Conservation (phyloP, 257 asterid genomes). For the Gentiana macrophylla region DNA sequence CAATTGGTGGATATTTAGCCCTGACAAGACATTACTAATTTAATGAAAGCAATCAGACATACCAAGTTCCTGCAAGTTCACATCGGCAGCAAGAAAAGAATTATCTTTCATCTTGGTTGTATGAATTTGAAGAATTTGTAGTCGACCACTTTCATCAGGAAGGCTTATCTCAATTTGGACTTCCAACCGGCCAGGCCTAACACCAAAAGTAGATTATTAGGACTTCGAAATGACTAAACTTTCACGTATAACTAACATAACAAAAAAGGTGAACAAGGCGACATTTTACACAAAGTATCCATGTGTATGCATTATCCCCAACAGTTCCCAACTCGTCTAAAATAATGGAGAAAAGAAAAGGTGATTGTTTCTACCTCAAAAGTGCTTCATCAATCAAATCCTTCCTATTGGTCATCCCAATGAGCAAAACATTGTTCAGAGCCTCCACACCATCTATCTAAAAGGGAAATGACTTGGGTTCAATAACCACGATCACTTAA, state of each 20-base stretch:
- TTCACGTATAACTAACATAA: background rate
- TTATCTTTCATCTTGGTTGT: slow-evolving; percentile 93
- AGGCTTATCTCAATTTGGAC: slow-evolving; percentile 99
- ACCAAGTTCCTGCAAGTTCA: slow-evolving; percentile 92
- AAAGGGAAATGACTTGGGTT: slow-evolving; percentile 17
- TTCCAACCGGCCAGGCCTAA: slow-evolving; percentile 98
- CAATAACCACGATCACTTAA: background rate
- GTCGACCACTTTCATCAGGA: slow-evolving; percentile 98
- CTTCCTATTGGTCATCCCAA: slow-evolving; percentile 98
- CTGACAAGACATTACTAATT: background rate
- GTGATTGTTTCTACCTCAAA: slow-evolving; percentile 43
- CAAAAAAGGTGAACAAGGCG: background rate
- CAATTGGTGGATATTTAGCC: too few relatives aligned
- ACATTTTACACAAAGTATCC: background rate
- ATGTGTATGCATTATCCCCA: background rate
- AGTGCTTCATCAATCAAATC: slow-evolving; percentile 99
- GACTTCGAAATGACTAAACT: slow-evolving; percentile 1
- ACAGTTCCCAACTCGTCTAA: background rate
- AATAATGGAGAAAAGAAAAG: background rate
- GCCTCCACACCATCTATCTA: slow-evolving; percentile 99
- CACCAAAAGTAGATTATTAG: slow-evolving; percentile 13
- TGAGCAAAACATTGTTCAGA: slow-evolving; percentile 91
- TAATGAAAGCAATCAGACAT: slow-evolving; percentile 20
- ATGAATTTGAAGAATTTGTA: slow-evolving; percentile 96
- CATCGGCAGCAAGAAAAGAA: slow-evolving; percentile 92